Percentiles rank a stretch among this genome's conserved stretches.
Evolutionary conservation across 331 rosid genomes (phyloP).

Genomic region (Spiraea crenata): DNA sequence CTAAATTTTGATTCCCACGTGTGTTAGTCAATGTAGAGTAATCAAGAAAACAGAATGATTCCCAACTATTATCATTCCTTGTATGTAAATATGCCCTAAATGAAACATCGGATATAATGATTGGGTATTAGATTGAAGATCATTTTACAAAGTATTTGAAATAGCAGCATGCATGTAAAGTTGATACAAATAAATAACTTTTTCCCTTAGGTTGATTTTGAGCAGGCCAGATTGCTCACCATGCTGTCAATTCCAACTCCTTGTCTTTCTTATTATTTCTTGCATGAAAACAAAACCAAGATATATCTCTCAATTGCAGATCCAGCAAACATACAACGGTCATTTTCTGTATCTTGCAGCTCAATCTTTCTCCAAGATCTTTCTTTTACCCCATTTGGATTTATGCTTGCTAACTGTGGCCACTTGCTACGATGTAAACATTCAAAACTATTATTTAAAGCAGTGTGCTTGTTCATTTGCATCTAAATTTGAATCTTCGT

Average conservation of each 20-base stretch:
- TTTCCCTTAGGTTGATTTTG: slow-evolving; percentile 22
- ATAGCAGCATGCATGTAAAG: neutral
- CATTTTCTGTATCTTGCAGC: neutral
- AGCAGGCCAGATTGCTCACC: slow-evolving; percentile 27
- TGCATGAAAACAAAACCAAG: neutral
- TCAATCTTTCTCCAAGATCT: neutral
- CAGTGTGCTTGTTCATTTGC: neutral
- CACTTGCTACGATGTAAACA: neutral
- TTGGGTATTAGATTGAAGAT: no score
- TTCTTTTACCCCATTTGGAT: neutral
- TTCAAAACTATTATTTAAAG: neutral
- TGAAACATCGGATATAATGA: no score
- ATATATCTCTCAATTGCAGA: slow-evolving; percentile 11
- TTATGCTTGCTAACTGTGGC: slow-evolving; percentile 11
- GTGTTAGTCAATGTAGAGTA: no score
- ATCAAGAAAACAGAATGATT: no score
- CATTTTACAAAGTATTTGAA: no score
- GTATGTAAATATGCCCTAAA: no score
- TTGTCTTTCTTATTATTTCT: slow-evolving; percentile 5
- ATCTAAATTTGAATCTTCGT: no score
- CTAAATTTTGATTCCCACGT: no score
- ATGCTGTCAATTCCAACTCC: slow-evolving; percentile 30
- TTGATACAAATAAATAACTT: slow-evolving; percentile 21
- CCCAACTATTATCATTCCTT: no score
- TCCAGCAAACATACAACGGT: slow-evolving; percentile 12